Evolutionary conservation across 768 basidiomycete species (phyloP).

Genomic region (Mrakia frigida): DNA sequence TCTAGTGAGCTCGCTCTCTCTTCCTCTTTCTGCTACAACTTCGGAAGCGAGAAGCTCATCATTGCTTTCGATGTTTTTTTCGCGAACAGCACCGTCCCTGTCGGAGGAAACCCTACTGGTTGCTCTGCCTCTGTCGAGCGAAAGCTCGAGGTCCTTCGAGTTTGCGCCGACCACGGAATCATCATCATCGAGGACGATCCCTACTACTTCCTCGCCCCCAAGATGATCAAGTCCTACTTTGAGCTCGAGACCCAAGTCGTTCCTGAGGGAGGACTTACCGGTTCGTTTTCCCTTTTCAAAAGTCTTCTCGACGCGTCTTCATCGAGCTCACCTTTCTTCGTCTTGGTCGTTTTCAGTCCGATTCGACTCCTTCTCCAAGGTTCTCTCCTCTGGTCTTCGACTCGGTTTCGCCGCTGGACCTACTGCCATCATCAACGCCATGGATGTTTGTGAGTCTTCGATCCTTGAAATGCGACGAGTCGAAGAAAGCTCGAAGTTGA

Average conservation of each 20-base stretch:
- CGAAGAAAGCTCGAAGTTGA: background rate
- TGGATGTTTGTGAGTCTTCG: slow-evolving; percentile 53
- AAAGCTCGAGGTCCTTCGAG: slow-evolving; percentile 59
- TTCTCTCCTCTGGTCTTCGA: slow-evolving; percentile 49
- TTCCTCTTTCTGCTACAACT: background rate
- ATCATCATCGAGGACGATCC: slow-evolving; percentile 63
- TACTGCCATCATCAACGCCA: slow-evolving; percentile 57
- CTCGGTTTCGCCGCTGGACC: slow-evolving; percentile 74
- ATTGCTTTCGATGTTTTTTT: background rate
- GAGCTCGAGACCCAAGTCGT: slow-evolving; percentile 61
- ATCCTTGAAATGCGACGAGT: too few relatives aligned
- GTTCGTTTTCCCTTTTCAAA: background rate
- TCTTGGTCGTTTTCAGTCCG: slow-evolving; percentile 48
- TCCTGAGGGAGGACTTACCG: slow-evolving; percentile 63
- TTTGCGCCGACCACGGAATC: slow-evolving; percentile 68
- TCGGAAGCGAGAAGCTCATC: background rate
- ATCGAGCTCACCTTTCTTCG: background rate
- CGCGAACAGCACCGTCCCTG: slow-evolving; percentile 39
- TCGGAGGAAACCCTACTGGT: slow-evolving; percentile 83
- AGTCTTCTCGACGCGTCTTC: background rate
- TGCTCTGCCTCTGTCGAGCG: slow-evolving; percentile 67
- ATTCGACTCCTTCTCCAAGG: slow-evolving; percentile 85
- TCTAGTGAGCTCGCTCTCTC: slow-evolving; percentile 65
- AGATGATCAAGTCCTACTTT: slow-evolving; percentile 73
- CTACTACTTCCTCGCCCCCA: slow-evolving; percentile 59